phyloP scores from a whole-genome alignment of 169 alveolate genomes.

The Eimeria maxima region DNA sequence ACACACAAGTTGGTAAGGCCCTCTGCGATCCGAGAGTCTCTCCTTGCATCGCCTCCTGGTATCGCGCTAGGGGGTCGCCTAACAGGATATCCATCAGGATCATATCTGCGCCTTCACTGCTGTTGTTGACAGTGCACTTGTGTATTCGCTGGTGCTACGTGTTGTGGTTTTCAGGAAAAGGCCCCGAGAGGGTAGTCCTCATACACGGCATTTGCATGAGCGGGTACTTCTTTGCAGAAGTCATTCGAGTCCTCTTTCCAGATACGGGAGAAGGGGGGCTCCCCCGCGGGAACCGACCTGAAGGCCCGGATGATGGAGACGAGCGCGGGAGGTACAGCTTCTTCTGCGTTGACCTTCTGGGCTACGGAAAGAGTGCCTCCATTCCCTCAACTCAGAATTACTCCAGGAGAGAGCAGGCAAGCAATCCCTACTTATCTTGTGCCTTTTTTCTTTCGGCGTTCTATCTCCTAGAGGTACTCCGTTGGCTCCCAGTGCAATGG shows the following conservation, averaged over 20 bases:
- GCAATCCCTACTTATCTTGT: background rate
- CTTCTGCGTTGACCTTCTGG: conserved; percentile 75
- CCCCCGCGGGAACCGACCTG: conserved; percentile 17
- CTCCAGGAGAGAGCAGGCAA: conserved; percentile 78
- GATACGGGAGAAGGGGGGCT: background rate
- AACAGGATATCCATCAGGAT: too few relatives aligned
- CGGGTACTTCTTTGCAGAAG: conserved; percentile 75
- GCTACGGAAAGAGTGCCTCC: conserved; percentile 67
- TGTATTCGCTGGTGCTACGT: background rate
- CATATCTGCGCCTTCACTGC: background rate
- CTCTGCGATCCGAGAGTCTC: background rate
- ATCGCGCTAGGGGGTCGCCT: background rate
- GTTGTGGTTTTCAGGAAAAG: conserved; percentile 10
- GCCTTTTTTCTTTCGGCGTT: background rate
- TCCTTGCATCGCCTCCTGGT: background rate
- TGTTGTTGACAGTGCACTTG: background rate
- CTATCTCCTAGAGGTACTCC: background rate
- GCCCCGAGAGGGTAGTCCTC: conserved; percentile 75
- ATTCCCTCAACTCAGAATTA: conserved; percentile 60
- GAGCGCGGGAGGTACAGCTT: conserved; percentile 72
- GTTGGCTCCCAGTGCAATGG: background rate
- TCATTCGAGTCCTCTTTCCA: conserved; percentile 45
- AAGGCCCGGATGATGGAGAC: background rate
- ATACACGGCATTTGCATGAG: conserved; percentile 82
- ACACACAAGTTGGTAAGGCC: conserved; percentile 29